These are phyloP conservation scores for Byssoonygena ceratinophila DNA, from an alignment of 2,329 filamentous ascomycete genomes.

Conservation along the genomic window DNA sequence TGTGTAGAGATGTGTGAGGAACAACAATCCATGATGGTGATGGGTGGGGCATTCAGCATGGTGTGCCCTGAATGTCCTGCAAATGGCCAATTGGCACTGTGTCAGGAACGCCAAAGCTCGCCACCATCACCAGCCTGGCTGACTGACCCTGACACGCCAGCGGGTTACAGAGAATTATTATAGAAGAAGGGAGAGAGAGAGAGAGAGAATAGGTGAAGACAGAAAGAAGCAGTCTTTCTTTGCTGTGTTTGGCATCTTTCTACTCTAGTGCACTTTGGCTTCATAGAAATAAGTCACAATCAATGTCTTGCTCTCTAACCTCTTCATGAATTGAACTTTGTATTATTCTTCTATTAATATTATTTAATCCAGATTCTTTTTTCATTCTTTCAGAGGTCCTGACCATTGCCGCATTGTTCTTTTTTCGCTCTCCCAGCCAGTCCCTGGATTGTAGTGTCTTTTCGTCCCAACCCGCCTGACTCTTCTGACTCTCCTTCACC, in stretches of 20 bases:
- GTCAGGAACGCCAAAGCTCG: background rate
- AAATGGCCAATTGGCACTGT: too few species aligned
- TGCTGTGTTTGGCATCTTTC: constrained; percentile 11
- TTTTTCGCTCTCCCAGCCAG: background rate
- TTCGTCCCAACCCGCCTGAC: background rate
- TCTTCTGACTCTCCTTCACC: background rate
- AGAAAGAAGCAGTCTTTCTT: too few species aligned
- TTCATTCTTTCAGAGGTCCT: background rate
- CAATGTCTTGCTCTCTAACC: background rate
- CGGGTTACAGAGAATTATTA: background rate
- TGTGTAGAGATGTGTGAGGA: background rate
- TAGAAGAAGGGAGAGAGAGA: too few species aligned
- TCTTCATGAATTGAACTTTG: background rate
- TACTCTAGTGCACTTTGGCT: background rate
- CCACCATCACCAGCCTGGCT: background rate
- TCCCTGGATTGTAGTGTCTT: background rate
- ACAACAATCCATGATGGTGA: too few species aligned
- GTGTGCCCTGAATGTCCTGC: too few species aligned
- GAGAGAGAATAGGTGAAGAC: too few species aligned
- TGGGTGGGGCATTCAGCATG: too few species aligned
- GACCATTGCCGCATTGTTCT: background rate
- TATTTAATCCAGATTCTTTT: too few species aligned
- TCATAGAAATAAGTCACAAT: background rate
- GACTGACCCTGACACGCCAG: constrained; percentile 5
- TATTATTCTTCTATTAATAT: too few species aligned